phyloP scores from a whole-genome alignment of 129 eudicot species.

The Deinandra increscens region DNA sequence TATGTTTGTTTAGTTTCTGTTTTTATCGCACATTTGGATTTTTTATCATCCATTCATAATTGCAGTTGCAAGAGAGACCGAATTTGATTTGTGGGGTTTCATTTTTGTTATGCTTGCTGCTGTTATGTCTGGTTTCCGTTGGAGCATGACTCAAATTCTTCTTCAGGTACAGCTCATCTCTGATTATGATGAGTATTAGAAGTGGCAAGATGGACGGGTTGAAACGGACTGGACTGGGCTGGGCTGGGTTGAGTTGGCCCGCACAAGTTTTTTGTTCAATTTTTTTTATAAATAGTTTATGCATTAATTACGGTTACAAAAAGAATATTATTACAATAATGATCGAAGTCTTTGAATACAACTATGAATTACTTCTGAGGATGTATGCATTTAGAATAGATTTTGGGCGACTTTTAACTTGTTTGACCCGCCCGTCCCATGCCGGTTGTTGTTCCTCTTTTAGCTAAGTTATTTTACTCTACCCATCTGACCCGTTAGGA shows the following conservation, averaged over 20 bases:
- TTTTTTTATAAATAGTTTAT: background rate
- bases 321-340: background rate
- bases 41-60: background rate
- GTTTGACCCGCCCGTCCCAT: background rate
- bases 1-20: background rate
- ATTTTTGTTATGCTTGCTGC: constrained; percentile 96
- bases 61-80: constrained; percentile 91
- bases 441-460: background rate
- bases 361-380: background rate
- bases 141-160: constrained; percentile 98
- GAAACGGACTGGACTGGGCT: background rate
- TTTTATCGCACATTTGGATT: background rate
- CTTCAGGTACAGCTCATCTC: constrained; percentile 63
- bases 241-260: constrained; percentile 6
- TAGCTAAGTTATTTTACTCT: background rate
- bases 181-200: constrained; percentile 10
- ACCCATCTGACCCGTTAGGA: background rate
- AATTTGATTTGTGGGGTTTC: constrained; percentile 94
- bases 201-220: background rate
- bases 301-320: background rate
- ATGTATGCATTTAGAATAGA: background rate
- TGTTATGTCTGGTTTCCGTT: constrained; percentile 99
- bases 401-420: background rate
- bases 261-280: background rate
- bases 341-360: background rate